These are phyloP conservation scores for Corymbia maculata DNA, from an alignment of 345 rosid genomes.

Conservation along the genomic window DNA sequence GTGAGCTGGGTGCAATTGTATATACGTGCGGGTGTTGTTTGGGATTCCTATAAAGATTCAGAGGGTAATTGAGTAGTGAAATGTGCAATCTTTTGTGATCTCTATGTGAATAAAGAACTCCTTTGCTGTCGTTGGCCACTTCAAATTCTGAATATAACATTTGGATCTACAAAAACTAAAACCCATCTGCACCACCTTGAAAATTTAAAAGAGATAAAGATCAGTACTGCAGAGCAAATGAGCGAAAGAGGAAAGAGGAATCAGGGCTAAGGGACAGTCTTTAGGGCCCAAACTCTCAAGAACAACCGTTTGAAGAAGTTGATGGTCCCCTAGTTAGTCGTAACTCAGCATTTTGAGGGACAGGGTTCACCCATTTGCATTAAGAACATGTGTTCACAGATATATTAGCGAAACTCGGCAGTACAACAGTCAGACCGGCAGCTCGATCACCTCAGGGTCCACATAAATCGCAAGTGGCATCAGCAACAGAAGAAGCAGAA, in stretches of 20 bases:
- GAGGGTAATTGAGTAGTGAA: neutral
- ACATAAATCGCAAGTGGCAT: neutral
- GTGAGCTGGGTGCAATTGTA: neutral
- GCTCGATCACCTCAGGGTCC: neutral
- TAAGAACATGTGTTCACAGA: neutral
- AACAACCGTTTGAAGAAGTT: neutral
- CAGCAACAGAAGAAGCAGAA: neutral
- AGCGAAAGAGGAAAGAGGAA: neutral
- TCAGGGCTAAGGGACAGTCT: neutral
- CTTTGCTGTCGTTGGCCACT: neutral
- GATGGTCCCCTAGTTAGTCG: neutral
- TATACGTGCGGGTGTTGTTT: neutral
- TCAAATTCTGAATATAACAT: neutral
- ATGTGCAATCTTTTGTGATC: neutral
- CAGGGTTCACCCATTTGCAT: neutral
- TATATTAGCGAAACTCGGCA: neutral
- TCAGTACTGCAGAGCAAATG: neutral
- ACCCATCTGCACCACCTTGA: neutral
- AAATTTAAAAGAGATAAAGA: neutral
- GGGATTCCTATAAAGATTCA: neutral
- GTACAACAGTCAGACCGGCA: neutral
- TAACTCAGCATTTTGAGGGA: neutral
- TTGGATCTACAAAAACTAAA: neutral
- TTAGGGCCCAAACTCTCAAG: neutral
- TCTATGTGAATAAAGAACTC: neutral